A percentile compares a stretch with the other conserved stretches of the same genome.
These are phyloP conservation scores for Termitomyces bulborhizus DNA, from an alignment of 768 basidiomycete species.

Conservation along the genomic window DNA sequence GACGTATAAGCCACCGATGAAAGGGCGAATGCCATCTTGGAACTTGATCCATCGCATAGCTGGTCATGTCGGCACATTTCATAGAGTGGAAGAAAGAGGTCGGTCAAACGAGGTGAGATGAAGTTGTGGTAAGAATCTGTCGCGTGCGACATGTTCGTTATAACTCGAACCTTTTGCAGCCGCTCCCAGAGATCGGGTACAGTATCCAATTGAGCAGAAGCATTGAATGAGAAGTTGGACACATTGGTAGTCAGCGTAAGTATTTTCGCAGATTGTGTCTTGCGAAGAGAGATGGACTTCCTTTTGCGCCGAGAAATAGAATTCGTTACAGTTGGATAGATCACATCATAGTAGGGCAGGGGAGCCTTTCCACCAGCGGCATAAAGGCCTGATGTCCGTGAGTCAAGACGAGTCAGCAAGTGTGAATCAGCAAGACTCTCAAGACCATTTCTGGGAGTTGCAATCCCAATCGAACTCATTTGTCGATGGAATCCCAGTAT, in stretches of 20 bases:
- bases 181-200: slow-evolving; percentile 7
- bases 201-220: background rate
- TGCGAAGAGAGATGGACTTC: background rate
- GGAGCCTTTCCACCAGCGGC: background rate
- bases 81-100: slow-evolving; percentile 23
- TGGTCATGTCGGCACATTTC: slow-evolving; percentile 15
- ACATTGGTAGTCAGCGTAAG: background rate
- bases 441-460: background rate
- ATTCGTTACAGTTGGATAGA: background rate
- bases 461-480: slow-evolving; percentile 10
- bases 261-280: background rate
- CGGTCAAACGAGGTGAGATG: slow-evolving; percentile 15
- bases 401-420: background rate
- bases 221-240: background rate
- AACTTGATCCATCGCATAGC: slow-evolving; percentile 1
- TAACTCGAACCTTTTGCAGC: background rate
- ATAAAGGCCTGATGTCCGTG: background rate
- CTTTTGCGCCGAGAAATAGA: background rate
- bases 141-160: background rate
- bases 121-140: slow-evolving; percentile 21
- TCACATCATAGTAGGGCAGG: background rate
- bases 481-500: slow-evolving; percentile 22
- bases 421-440: background rate
- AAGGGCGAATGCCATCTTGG: slow-evolving; percentile 24
- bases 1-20: slow-evolving; percentile 25